Evolutionary conservation across 1,284 basidiomycete genomes (phyloP).

Genomic region (Coniferiporia sulphurascens): DNA sequence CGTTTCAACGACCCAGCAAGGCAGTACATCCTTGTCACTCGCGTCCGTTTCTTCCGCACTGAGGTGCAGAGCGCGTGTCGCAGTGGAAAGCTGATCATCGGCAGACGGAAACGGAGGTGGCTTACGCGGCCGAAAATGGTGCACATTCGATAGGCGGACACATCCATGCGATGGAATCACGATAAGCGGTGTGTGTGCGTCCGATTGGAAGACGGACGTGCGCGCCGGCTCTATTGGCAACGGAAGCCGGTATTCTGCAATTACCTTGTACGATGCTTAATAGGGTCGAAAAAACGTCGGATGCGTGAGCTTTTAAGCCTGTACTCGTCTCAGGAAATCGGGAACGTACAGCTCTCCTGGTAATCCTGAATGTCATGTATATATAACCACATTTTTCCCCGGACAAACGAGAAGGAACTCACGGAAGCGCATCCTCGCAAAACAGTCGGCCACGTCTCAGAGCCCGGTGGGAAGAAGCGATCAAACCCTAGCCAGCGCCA

Average conservation of each 20-base stretch:
- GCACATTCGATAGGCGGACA: constrained; percentile 44
- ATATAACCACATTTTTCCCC: no score
- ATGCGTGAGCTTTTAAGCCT: no score
- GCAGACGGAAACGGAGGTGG: constrained; percentile 25
- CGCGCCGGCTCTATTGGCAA: constrained; percentile 38
- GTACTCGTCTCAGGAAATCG: no score
- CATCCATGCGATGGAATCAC: constrained; percentile 38
- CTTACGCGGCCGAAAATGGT: constrained; percentile 37
- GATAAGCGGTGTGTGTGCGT: constrained; percentile 47
- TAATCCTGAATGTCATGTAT: constrained; percentile 71
- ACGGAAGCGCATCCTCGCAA: constrained; percentile 59
- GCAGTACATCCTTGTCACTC: constrained; percentile 8
- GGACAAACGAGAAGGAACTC: constrained; percentile 25
- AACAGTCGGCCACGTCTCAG: constrained; percentile 32
- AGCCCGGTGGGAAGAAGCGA: constrained; percentile 56
- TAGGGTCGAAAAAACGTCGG: not conserved
- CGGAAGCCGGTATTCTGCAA: constrained; percentile 38
- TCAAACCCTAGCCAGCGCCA: constrained; percentile 65
- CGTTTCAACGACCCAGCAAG: constrained; percentile 9
- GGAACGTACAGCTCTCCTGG: constrained; percentile 55
- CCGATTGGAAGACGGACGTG: constrained; percentile 40
- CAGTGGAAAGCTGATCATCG: constrained; percentile 20
- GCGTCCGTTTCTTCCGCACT: constrained; percentile 23
- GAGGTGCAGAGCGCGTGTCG: constrained; percentile 20
- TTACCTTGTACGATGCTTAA: constrained; percentile 56